Evolutionary conservation across 2,329 filamentous ascomycete genomes (phyloP).

Genomic region (Paecilomyces niveus): DNA sequence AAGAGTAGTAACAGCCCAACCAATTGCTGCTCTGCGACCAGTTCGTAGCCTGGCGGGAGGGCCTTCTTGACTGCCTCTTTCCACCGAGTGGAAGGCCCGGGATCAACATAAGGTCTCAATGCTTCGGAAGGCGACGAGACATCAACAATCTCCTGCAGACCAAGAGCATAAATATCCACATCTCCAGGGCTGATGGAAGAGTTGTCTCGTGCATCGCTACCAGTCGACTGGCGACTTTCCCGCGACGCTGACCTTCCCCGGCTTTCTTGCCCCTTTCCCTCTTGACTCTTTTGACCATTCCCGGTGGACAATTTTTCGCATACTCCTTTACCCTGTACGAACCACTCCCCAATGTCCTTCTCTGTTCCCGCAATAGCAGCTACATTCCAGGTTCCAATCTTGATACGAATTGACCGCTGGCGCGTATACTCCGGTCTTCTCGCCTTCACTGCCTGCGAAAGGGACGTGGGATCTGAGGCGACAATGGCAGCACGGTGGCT

Average conservation of each 20-base stretch:
- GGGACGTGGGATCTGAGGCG: constrained; percentile 30
- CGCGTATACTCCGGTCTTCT: constrained; percentile 73
- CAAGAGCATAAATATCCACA: constrained; percentile 84
- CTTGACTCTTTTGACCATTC: constrained; percentile 13
- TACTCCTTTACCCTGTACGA: constrained; percentile 68
- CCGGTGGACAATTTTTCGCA: constrained; percentile 56
- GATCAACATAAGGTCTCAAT: constrained; percentile 67
- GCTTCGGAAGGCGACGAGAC: constrained; percentile 74
- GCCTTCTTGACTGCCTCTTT: constrained; percentile 66
- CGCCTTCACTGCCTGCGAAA: constrained; percentile 58
- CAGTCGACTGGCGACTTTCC: not conserved
- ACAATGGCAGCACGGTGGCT: constrained; percentile 6
- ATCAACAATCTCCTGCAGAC: constrained; percentile 87
- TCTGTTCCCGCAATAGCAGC: constrained; percentile 78
- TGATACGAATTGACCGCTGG: constrained; percentile 68
- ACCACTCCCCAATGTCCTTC: constrained; percentile 83
- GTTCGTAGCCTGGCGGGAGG: constrained; percentile 67
- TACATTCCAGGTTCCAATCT: constrained; percentile 94
- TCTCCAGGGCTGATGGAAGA: constrained; percentile 45
- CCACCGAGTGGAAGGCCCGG: constrained; percentile 67
- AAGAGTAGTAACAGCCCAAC: constrained; percentile 77
- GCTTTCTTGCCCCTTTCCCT: constrained; percentile 32
- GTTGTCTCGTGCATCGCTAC: constrained; percentile 28
- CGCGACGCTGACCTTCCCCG: not conserved
- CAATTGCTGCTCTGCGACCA: constrained; percentile 76